Percentiles rank a stretch among this genome's conserved stretches.
These are phyloP conservation scores for Coniochaeta pulveracea DNA, from an alignment of 2,329 filamentous ascomycete genomes.

Conservation along the genomic window DNA sequence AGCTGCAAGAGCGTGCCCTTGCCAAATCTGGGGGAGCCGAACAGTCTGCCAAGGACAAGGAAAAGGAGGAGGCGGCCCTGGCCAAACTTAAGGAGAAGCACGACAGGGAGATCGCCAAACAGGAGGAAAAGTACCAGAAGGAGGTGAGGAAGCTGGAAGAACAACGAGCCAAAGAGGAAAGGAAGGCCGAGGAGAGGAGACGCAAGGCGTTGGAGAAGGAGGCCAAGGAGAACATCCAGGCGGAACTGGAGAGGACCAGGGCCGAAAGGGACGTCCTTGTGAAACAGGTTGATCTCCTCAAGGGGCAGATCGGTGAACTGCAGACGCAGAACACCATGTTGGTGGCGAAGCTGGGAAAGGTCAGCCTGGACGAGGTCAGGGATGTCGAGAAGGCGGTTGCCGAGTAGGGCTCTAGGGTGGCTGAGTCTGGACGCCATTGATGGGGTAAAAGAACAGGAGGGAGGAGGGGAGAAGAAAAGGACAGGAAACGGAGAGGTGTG, in stretches of 20 bases:
- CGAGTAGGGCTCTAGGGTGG: neutral
- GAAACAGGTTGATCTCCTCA: conserved; percentile 42
- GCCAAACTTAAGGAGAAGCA: conserved; percentile 53
- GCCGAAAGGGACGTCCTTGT: conserved; percentile 40
- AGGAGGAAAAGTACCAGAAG: conserved; percentile 53
- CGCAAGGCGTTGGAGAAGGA: conserved; percentile 42
- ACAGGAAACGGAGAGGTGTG: too few relatives aligned
- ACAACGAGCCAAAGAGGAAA: conserved; percentile 49
- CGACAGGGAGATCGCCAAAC: conserved; percentile 50
- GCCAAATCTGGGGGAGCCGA: conserved; percentile 18
- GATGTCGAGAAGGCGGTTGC: neutral
- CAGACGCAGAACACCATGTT: conserved; percentile 50
- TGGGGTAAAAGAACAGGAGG: too few relatives aligned
- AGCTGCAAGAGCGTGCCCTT: conserved; percentile 35
- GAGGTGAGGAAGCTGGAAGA: conserved; percentile 55
- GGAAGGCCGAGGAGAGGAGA: conserved; percentile 41
- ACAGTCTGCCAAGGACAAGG: conserved; percentile 15
- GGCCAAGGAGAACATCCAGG: conserved; percentile 33
- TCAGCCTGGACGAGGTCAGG: conserved; percentile 15
- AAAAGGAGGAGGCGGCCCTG: conserved; percentile 36
- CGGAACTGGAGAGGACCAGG: conserved; percentile 40
- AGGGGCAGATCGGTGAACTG: conserved; percentile 41
- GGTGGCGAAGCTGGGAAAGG: conserved; percentile 40
- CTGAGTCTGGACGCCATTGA: too few relatives aligned
- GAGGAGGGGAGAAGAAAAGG: too few relatives aligned